Evolutionary conservation across 1,284 basidiomycete species (phyloP).

Genomic region (Microbotryum saponariae): DNA sequence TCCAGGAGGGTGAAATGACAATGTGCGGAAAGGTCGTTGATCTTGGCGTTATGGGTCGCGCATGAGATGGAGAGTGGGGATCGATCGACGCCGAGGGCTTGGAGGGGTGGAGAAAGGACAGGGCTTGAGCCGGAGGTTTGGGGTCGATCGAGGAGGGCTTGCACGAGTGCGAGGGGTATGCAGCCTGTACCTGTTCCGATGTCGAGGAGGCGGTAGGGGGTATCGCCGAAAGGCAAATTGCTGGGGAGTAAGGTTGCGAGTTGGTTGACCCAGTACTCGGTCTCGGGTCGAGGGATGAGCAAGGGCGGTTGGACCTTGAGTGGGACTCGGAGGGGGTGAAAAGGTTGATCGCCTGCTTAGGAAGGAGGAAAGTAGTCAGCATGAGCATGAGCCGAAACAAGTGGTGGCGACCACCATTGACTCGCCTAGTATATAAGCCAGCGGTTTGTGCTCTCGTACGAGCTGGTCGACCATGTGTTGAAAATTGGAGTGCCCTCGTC

Average conservation of each 20-base stretch:
- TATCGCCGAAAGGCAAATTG: not conserved
- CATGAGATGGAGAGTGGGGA: constrained; percentile 60
- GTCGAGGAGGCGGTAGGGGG: constrained; percentile 54
- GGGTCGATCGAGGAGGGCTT: not conserved
- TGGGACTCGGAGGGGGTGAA: constrained; percentile 58
- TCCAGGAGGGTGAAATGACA: constrained; percentile 40
- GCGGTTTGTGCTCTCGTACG: constrained; percentile 57
- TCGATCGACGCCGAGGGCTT: constrained; percentile 62
- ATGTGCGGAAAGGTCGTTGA: constrained; percentile 34
- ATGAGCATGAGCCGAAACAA: constrained; percentile 7
- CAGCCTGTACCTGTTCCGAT: constrained; percentile 85
- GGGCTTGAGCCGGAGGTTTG: constrained; percentile 24
- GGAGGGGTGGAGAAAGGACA: constrained; percentile 19
- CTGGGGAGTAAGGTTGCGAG: constrained; percentile 21
- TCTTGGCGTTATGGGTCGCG: constrained; percentile 57
- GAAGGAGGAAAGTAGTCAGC: constrained; percentile 11
- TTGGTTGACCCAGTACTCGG: constrained; percentile 60
- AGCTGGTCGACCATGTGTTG: constrained; percentile 21
- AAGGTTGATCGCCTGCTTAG: constrained; percentile 72
- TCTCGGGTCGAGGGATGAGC: constrained; percentile 86
- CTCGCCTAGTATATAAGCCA: constrained; percentile 84
- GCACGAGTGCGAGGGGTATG: constrained; percentile 54
- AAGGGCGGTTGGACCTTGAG: constrained; percentile 64
- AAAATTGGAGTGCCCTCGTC: not conserved
- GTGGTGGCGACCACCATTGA: constrained; percentile 4